phyloP scores from a whole-genome alignment of 1,284 basidiomycete genomes.

The Rhodotorula glutinis region DNA sequence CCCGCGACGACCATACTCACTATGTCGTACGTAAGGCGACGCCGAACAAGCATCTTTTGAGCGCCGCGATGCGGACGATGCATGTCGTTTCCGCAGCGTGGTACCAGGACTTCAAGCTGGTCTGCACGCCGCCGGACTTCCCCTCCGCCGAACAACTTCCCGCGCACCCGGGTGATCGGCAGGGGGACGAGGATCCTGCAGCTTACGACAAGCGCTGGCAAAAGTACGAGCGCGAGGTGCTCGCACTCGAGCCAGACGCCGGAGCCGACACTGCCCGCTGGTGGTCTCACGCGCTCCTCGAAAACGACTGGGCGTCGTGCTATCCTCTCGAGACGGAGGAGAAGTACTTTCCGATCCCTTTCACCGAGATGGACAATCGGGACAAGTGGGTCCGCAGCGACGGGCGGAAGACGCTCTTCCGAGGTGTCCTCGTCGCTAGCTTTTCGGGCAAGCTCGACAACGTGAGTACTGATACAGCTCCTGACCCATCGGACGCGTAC shows the following conservation, averaged over 20 bases:
- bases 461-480: slow-evolving; percentile 17
- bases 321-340: slow-evolving; percentile 4
- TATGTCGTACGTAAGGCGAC: slow-evolving; percentile 4
- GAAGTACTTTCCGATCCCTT: neutral
- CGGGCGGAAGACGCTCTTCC: slow-evolving; percentile 15
- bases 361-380: neutral
- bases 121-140: neutral
- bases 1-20: slow-evolving; percentile 31
- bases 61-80: slow-evolving; percentile 12
- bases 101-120: neutral
- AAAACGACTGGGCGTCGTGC: slow-evolving; percentile 14
- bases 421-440: slow-evolving; percentile 14
- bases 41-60: neutral
- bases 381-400: slow-evolving; percentile 2
- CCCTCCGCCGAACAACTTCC: neutral
- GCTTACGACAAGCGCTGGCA: slow-evolving; percentile 9
- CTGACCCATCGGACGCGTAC: too few relatives aligned
- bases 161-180: neutral
- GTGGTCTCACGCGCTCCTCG: slow-evolving; percentile 28
- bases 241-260: slow-evolving; percentile 15
- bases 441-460: neutral
- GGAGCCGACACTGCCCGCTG: slow-evolving; percentile 16
- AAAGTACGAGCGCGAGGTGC: slow-evolving; percentile 13
- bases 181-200: slow-evolving; percentile 1
- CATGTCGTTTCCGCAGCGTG: slow-evolving; percentile 12